A percentile compares a stretch with the other conserved stretches of the same genome.
Evolutionary conservation across 192 early-diverging fungal species (phyloP).

Genomic region (Entomortierella chlamydospora): DNA sequence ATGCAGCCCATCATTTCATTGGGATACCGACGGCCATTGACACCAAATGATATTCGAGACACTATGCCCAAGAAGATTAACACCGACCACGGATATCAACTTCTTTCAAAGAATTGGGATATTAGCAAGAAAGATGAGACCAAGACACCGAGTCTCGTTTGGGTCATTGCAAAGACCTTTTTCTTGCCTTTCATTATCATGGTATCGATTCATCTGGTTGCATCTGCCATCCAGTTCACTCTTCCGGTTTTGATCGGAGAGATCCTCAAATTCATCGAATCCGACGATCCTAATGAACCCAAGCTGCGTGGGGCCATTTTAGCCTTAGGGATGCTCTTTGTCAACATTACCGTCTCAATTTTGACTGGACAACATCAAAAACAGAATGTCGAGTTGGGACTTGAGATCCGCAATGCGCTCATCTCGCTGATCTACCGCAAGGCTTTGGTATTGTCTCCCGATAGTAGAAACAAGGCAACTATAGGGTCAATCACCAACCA

Average conservation of each 20-base stretch:
- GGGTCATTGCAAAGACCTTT: constrained; percentile 25
- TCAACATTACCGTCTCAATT: constrained; percentile 3
- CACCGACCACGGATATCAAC: constrained; percentile 2
- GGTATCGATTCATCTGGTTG: neutral
- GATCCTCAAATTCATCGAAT: constrained; percentile 30
- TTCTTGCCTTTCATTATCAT: neutral
- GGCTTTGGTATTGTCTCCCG: constrained; percentile 77
- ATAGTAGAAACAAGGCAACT: constrained; percentile 7
- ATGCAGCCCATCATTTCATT: constrained; percentile 16
- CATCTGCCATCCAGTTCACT: constrained; percentile 1
- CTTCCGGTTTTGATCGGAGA: constrained; percentile 18
- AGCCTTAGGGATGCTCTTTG: constrained; percentile 17
- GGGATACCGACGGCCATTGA: constrained; percentile 12
- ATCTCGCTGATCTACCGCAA: constrained; percentile 87
- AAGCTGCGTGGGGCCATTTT: constrained; percentile 10
- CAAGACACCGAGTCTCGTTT: constrained; percentile 8
- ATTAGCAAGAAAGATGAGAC: neutral
- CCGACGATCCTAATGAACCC: constrained; percentile 3
- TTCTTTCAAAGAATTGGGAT: constrained; percentile 15
- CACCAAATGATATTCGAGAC: constrained; percentile 13
- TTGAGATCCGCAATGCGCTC: constrained; percentile 73
- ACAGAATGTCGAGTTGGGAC: constrained; percentile 65
- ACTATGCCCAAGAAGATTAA: constrained; percentile 5
- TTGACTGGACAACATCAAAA: constrained; percentile 1
- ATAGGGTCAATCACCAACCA: constrained; percentile 37